Conservation (phyloP, 208 protist species). For the Angomonas deanei region DNA sequence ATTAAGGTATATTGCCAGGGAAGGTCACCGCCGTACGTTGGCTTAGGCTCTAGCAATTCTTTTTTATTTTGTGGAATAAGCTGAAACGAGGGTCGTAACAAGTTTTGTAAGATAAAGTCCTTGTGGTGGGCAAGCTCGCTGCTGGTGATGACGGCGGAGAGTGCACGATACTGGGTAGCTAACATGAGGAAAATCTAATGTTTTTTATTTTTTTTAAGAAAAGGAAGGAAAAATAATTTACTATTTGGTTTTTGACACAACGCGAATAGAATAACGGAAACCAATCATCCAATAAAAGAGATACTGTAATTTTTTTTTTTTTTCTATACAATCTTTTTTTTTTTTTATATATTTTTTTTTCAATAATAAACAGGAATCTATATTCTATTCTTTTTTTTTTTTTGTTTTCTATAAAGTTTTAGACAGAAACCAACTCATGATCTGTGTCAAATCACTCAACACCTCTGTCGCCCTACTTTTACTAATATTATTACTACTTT, state of each 20-base stretch:
- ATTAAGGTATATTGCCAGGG: neutral
- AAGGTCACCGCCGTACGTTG: neutral
- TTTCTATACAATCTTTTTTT: no score
- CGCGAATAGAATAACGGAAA: no score
- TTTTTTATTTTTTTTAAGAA: no score
- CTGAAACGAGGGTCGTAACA: neutral
- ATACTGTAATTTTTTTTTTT: no score
- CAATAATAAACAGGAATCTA: no score
- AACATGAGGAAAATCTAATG: no score
- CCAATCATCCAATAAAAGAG: no score
- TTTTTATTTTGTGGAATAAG: neutral
- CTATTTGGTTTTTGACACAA: no score
- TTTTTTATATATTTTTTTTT: neutral
- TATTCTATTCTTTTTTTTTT: no score
- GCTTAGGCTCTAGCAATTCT: neutral
- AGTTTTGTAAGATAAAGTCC: neutral
- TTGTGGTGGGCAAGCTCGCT: neutral
- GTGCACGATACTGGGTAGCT: neutral
- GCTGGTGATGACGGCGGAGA: neutral
- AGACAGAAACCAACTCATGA: neutral
- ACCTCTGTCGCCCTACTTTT: neutral
- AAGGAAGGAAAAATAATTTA: no score
- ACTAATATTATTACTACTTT: neutral
- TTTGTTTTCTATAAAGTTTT: neutral
- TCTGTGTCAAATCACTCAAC: neutral